Percentiles rank a stretch among this genome's conserved stretches.
Conservation (phyloP, 768 basidiomycete genomes). For the Astraeus odoratus region DNA sequence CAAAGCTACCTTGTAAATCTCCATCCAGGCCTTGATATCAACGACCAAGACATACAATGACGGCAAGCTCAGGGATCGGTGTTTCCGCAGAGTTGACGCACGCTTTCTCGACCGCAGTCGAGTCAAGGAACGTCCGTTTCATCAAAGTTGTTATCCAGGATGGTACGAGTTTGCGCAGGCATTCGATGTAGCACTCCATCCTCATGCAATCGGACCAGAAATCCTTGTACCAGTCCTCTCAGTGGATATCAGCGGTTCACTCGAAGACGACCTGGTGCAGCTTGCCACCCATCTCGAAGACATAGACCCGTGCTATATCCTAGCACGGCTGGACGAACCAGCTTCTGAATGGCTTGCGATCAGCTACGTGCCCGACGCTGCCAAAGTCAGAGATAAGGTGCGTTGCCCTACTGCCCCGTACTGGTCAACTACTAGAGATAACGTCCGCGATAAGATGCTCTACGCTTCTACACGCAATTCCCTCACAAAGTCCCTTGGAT, state of each 20-base stretch:
- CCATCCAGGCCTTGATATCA: neutral
- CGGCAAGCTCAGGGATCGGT: conserved; percentile 65
- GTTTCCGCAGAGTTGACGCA: conserved; percentile 52
- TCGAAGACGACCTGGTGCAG: conserved; percentile 54
- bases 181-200: conserved; percentile 8
- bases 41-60: conserved; percentile 44
- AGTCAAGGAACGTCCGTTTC: conserved; percentile 51
- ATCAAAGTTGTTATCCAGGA: conserved; percentile 71
- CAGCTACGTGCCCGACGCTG: conserved; percentile 76
- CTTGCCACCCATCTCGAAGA: conserved; percentile 56
- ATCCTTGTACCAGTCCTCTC: conserved; percentile 56
- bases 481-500: conserved; percentile 68
- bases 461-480: conserved; percentile 75
- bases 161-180: conserved; percentile 50
- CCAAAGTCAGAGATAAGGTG: conserved; percentile 79
- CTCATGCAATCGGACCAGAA: conserved; percentile 41
- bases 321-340: conserved; percentile 56
- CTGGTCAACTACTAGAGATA: neutral
- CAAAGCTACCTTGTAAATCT: no score
- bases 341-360: conserved; percentile 65
- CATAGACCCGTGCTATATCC: conserved; percentile 65
- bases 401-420: conserved; percentile 4
- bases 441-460: conserved; percentile 56
- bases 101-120: conserved; percentile 52
- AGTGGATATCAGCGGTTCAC: conserved; percentile 40